phyloP scores from a whole-genome alignment of 495 filamentous ascomycete genomes.

The Paragyromitra xinjiangensis region DNA sequence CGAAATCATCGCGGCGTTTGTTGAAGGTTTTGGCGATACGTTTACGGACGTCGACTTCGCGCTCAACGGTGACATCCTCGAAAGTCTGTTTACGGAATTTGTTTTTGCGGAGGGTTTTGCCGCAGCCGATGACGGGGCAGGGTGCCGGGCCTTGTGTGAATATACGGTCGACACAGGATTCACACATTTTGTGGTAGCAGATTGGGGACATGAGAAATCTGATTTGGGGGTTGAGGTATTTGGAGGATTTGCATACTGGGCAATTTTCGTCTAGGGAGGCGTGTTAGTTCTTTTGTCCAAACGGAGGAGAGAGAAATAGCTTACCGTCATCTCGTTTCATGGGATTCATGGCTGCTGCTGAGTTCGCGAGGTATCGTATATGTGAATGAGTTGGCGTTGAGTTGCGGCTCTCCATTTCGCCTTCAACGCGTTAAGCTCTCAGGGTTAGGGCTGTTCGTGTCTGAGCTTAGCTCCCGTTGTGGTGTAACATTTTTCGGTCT shows the following conservation, averaged over 20 bases:
- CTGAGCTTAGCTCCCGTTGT: neutral
- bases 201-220: slow-evolving; percentile 94
- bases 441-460: slow-evolving; percentile 25
- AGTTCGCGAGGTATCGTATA: neutral
- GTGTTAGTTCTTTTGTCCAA: slow-evolving; percentile 23
- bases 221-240: slow-evolving; percentile 93
- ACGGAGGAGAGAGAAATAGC: slow-evolving; percentile 1
- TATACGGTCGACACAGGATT: slow-evolving; percentile 90
- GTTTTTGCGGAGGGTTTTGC: slow-evolving; percentile 81
- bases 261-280: slow-evolving; percentile 75
- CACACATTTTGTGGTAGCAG: slow-evolving; percentile 99
- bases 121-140: slow-evolving; percentile 88
- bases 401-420: neutral
- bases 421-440: slow-evolving; percentile 4
- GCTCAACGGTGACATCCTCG: slow-evolving; percentile 85
- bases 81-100: slow-evolving; percentile 90
- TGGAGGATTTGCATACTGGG: slow-evolving; percentile 93
- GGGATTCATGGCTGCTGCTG: slow-evolving; percentile 41
- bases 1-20: slow-evolving; percentile 87
- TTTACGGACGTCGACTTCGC: slow-evolving; percentile 90
- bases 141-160: slow-evolving; percentile 89
- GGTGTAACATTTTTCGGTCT: neutral
- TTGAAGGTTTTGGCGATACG: slow-evolving; percentile 86
- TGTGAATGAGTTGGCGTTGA: neutral
- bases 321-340: slow-evolving; percentile 52